Conservation (phyloP, 352 stramenopile species). For the Phytophthora multivora region DNA sequence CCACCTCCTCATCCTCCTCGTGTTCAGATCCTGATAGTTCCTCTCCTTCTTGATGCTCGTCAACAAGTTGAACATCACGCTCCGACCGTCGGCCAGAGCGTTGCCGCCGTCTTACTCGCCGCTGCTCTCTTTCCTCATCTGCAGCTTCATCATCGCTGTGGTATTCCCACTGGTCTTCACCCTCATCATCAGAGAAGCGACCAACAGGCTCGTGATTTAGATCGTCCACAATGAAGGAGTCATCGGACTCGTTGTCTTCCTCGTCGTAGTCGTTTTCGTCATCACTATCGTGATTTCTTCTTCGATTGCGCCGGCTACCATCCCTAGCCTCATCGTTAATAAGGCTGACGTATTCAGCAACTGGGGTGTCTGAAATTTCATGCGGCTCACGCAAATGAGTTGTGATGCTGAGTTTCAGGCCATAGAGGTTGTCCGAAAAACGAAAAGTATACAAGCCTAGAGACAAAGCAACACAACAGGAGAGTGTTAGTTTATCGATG, state of each 20-base stretch:
- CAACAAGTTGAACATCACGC: constrained; percentile 29
- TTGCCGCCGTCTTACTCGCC: constrained; percentile 18
- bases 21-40: constrained; percentile 20
- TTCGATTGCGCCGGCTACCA: constrained; percentile 25
- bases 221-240: constrained; percentile 79
- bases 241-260: constrained; percentile 51
- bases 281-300: constrained; percentile 39
- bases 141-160: constrained; percentile 44
- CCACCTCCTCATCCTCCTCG: neutral
- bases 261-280: constrained; percentile 52
- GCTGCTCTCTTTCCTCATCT: constrained; percentile 35
- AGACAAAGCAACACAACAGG: constrained; percentile 2
- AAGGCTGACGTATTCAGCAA: constrained; percentile 38
- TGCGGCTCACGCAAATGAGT: constrained; percentile 51
- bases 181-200: constrained; percentile 41
- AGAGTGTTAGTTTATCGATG: neutral
- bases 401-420: constrained; percentile 56
- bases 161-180: constrained; percentile 26
- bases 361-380: constrained; percentile 47
- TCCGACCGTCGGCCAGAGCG: constrained; percentile 16
- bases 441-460: constrained; percentile 74
- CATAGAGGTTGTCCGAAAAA: constrained; percentile 69
- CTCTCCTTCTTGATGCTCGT: constrained; percentile 25
- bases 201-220: constrained; percentile 31
- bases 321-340: constrained; percentile 42